Conservation (phyloP, 441 rosid species). For the Breynia disticha region DNA sequence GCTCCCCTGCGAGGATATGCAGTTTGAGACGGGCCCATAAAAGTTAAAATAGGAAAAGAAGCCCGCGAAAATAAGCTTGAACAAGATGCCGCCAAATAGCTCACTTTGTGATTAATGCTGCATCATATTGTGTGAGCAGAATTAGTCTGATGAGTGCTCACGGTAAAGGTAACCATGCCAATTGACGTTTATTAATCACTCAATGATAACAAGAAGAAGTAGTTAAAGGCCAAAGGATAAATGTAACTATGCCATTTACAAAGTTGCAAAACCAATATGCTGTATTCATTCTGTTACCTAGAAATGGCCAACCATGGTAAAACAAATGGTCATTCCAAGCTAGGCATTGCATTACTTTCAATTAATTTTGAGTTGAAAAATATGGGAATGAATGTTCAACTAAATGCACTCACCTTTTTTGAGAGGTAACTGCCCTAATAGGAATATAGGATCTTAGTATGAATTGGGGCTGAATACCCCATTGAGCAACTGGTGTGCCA, state of each 20-base stretch:
- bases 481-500: slow-evolving; percentile 71
- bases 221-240: not conserved
- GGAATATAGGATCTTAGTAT: slow-evolving; percentile 34
- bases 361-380: not conserved
- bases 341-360: not conserved
- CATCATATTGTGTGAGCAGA: slow-evolving; percentile 1
- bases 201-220: not conserved
- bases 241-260: too few relatives aligned
- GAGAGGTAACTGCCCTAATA: slow-evolving; percentile 28
- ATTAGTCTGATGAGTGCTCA: too few relatives aligned
- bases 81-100: slow-evolving; percentile 43
- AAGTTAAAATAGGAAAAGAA: slow-evolving; percentile 45
- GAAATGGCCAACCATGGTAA: too few relatives aligned
- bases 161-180: too few relatives aligned
- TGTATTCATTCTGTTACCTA: too few relatives aligned
- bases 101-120: slow-evolving; percentile 34
- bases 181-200: too few relatives aligned
- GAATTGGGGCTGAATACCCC: slow-evolving; percentile 66
- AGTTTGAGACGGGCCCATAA: too few relatives aligned
- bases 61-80: slow-evolving; percentile 59
- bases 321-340: too few relatives aligned
- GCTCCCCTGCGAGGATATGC: slow-evolving; percentile 41
- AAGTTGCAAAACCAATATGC: too few relatives aligned
- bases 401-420: slow-evolving; percentile 34
- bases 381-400: not conserved